A percentile compares a stretch with the other conserved stretches of the same genome.
Conservation (phyloP, 257 asterid species). For the Solanum virginianum region DNA sequence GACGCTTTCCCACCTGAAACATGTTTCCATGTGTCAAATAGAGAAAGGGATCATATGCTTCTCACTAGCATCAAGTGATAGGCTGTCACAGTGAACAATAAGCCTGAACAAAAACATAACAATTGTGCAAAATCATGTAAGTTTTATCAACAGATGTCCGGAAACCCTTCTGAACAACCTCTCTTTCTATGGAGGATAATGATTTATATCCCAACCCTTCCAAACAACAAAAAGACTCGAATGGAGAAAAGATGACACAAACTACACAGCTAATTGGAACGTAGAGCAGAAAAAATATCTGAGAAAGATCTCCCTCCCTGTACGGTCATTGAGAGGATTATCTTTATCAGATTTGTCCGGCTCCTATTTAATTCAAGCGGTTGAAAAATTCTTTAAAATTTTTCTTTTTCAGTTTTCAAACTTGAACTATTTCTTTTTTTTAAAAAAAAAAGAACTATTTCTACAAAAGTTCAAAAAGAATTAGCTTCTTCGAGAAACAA, state of each 20-base stretch:
- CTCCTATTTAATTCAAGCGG: background rate
- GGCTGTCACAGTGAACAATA: background rate
- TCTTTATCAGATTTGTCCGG: background rate
- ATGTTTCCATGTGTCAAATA: background rate
- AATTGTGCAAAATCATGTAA: background rate
- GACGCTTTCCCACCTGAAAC: constrained; percentile 77
- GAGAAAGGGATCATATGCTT: background rate
- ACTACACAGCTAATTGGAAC: background rate
- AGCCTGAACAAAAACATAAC: background rate
- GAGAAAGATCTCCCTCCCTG: background rate
- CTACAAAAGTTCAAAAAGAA: background rate
- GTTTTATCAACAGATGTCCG: background rate
- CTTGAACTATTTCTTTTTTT: background rate
- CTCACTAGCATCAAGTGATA: background rate
- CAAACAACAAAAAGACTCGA: background rate
- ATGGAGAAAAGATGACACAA: background rate
- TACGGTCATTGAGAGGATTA: background rate
- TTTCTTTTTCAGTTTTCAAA: background rate
- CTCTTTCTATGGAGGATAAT: background rate
- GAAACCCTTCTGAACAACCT: background rate
- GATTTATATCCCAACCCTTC: background rate
- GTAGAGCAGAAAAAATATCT: background rate
- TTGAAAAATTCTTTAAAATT: background rate
- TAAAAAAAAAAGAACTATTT: too few species aligned
- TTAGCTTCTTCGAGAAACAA: background rate